phyloP scores from a whole-genome alignment of 805 yeast species.

The Saturnispora quitensis region DNA sequence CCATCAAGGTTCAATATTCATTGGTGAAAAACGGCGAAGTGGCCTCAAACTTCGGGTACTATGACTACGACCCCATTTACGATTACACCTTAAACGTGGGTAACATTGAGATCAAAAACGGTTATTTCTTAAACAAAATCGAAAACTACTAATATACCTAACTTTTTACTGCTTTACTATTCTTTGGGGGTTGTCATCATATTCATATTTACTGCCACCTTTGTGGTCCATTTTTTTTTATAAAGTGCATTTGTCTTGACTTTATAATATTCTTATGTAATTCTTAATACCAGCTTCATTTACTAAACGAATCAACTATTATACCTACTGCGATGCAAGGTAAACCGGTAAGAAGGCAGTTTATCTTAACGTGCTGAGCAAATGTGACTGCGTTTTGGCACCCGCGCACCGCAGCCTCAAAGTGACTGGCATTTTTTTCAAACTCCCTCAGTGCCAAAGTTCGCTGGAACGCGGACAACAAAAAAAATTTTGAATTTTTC shows the following conservation, averaged over 20 bases:
- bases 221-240: background rate
- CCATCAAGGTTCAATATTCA: conserved; percentile 11
- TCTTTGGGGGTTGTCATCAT: background rate
- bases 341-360: too few relatives aligned
- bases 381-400: background rate
- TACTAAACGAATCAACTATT: too few relatives aligned
- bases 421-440: background rate
- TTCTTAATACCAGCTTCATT: background rate
- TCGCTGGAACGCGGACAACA: background rate
- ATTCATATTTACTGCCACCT: background rate
- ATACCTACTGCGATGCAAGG: too few relatives aligned
- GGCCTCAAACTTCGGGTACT: conserved; percentile 19
- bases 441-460: background rate
- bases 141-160: background rate
- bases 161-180: background rate
- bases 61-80: conserved; percentile 19
- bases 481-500: conserved; percentile 5
- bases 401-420: conserved; percentile 6
- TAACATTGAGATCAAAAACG: conserved; percentile 16
- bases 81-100: conserved; percentile 17
- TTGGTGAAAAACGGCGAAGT: conserved; percentile 17
- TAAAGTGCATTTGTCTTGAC: background rate
- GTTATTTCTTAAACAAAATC: conserved; percentile 14
- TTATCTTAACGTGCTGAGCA: background rate
- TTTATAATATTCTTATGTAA: background rate